Conservation (phyloP, 768 basidiomycete species). For the Clitopilus hobsonii region DNA sequence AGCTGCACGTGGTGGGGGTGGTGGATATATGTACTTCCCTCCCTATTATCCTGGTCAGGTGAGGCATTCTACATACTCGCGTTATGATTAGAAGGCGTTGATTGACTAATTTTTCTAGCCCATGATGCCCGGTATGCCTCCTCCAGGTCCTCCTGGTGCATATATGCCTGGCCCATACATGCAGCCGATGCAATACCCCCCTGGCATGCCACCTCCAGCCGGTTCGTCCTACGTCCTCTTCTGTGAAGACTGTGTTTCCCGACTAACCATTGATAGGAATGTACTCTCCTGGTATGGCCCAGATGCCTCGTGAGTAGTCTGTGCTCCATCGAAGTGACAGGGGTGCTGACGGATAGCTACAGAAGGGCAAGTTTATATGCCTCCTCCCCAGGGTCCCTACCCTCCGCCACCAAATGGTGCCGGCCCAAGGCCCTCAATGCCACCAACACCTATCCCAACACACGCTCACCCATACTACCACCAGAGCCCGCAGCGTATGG, state of each 20-base stretch:
- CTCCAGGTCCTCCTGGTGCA: slow-evolving; percentile 70
- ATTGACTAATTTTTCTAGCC: slow-evolving; percentile 34
- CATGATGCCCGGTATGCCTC: slow-evolving; percentile 84
- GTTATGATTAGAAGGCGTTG: not conserved
- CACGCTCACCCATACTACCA: slow-evolving; percentile 88
- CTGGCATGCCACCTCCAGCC: slow-evolving; percentile 74
- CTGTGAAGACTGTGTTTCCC: not conserved
- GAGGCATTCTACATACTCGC: slow-evolving; percentile 1
- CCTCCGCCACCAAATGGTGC: slow-evolving; percentile 78
- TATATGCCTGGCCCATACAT: slow-evolving; percentile 81
- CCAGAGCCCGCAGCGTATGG: slow-evolving; percentile 80
- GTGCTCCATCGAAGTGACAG: not conserved
- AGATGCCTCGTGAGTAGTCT: slow-evolving; percentile 79
- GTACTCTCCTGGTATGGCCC: slow-evolving; percentile 82
- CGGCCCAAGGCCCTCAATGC: slow-evolving; percentile 82
- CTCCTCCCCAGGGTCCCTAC: slow-evolving; percentile 63
- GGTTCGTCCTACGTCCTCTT: slow-evolving; percentile 34
- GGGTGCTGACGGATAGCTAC: no score
- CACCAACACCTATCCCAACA: slow-evolving; percentile 84
- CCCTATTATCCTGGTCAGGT: slow-evolving; percentile 82
- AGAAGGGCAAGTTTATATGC: slow-evolving; percentile 81
- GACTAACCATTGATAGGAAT: slow-evolving; percentile 46
- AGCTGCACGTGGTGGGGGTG: slow-evolving; percentile 53
- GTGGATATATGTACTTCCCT: slow-evolving; percentile 71
- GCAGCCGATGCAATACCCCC: slow-evolving; percentile 83